Base-by-base conservation (phyloP, 768 basidiomycete species). In the Mycena epipterygia region DNA sequence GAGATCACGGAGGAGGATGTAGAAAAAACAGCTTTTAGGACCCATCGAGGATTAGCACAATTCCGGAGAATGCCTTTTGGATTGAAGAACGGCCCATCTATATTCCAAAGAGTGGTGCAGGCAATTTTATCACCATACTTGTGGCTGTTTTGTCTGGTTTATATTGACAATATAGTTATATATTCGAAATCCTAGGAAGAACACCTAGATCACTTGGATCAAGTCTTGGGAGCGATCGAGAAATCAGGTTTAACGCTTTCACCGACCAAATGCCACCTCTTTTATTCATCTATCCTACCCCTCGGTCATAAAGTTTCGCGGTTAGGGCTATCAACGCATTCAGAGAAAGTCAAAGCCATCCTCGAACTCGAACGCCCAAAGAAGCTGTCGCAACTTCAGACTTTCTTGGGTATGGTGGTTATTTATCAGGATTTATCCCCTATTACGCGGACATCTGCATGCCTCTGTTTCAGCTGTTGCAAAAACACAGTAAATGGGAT, bases 401-500 rank as follows among this genome's bases (percentile, higher is more conserved):
- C 57, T 1, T 79, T 76, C 68, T 53, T 79, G 12, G 64, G 64
- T 19, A 57, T 66, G 56, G 32, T 66, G n/a, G n/a, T n/a, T n/a
- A n/a, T n/a, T n/a, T n/a, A n/a, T n/a, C n/a, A n/a, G n/a, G n/a
- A n/a, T 67, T 51, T 30, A 71, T 67, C 14, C 70, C 65, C 13
- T 56, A n/a, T 37, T 66, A 65, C 46, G 32, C 68, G 17, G 49
- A 70, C 63, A 66, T 70, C 14, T 51, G 39, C 21, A 12, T 14
- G 0, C 70, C 70, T 7, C 48, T 68, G 2, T 71, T 67, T 30
- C 27, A 67, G 13, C 67, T 67, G 17, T 30, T 67, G 19, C 42
- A 41, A 35, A 71, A 68, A 23, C 49, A 52, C 1, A 11, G 5
- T 9, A 41, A 25, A 14, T 65, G 68, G 63, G 13, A 29, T 2